phyloP scores from a whole-genome alignment of 257 asterid genomes.

The Nicotiana noctiflora region DNA sequence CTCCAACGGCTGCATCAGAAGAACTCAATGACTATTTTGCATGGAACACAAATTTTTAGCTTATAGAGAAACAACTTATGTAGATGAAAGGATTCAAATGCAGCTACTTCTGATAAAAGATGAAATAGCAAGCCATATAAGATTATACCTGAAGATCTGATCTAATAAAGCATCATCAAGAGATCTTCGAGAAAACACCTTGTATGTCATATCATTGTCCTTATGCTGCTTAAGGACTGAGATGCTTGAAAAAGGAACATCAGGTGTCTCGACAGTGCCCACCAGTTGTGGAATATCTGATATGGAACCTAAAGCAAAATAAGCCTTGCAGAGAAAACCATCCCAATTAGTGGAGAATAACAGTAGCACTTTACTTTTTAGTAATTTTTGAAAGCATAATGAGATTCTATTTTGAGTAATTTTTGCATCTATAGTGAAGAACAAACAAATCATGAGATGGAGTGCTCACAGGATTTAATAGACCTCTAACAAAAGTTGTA shows the following conservation, averaged over 20 bases:
- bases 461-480: constrained; percentile 75
- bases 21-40: no score
- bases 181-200: constrained; percentile 75
- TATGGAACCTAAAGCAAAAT: constrained; percentile 57
- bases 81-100: no score
- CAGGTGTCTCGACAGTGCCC: constrained; percentile 74
- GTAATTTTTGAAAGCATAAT: no score
- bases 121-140: neutral
- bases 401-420: no score
- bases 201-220: constrained; percentile 68
- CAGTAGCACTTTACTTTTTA: neutral
- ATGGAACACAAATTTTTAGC: no score
- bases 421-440: neutral
- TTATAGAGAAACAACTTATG: no score
- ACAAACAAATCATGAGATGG: neutral
- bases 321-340: constrained; percentile 39
- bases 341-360: neutral
- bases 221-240: constrained; percentile 53
- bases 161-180: constrained; percentile 65
- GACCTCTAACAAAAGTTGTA: constrained; percentile 84
- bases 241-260: constrained; percentile 80
- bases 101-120: no score
- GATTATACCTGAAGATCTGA: constrained; percentile 59
- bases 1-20: no score
- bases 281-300: constrained; percentile 78